Conservation (phyloP, 2,329 filamentous ascomycete genomes). For the Ophiocordyceps camponoti-rufipedis region DNA sequence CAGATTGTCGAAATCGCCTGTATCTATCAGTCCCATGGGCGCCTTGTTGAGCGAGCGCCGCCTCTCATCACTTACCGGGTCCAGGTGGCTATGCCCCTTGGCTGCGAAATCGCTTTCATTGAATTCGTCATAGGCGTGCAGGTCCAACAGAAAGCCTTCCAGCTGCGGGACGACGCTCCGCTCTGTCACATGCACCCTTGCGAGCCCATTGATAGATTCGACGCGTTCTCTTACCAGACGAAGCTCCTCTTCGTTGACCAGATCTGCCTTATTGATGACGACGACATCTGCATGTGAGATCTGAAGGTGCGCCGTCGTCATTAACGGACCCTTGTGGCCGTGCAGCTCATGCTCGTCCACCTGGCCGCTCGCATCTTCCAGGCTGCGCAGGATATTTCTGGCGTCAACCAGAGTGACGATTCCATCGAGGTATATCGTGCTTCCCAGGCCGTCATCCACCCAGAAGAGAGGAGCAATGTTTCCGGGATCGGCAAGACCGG, state of each 20-base stretch:
- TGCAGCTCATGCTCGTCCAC: constrained; percentile 32
- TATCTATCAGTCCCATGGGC: constrained; percentile 3
- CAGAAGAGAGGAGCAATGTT: constrained; percentile 94
- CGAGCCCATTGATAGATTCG: constrained; percentile 73
- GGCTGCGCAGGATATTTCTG: constrained; percentile 68
- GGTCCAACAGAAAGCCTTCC: constrained; percentile 71
- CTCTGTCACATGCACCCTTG: constrained; percentile 65
- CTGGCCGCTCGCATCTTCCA: constrained; percentile 52
- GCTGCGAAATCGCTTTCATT: constrained; percentile 49
- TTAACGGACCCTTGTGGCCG: constrained; percentile 42
- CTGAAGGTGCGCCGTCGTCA: constrained; percentile 89
- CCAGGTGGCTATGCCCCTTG: constrained; percentile 80
- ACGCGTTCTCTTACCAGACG: constrained; percentile 52
- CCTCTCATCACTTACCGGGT: constrained; percentile 42
- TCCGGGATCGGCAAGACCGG: constrained; percentile 83
- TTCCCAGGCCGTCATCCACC: constrained; percentile 90
- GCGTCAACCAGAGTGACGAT: constrained; percentile 94
- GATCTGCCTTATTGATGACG: constrained; percentile 82
- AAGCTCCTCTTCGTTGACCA: constrained; percentile 56
- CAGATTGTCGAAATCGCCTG: constrained; percentile 74
- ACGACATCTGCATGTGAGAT: constrained; percentile 95
- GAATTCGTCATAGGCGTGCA: constrained; percentile 84
- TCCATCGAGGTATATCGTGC: constrained; percentile 89
- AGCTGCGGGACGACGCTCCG: constrained; percentile 65
- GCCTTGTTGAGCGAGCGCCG: neutral